These are phyloP conservation scores for Serendipita sp. DNA, from an alignment of 1,284 basidiomycete species.

Conservation along the genomic window DNA sequence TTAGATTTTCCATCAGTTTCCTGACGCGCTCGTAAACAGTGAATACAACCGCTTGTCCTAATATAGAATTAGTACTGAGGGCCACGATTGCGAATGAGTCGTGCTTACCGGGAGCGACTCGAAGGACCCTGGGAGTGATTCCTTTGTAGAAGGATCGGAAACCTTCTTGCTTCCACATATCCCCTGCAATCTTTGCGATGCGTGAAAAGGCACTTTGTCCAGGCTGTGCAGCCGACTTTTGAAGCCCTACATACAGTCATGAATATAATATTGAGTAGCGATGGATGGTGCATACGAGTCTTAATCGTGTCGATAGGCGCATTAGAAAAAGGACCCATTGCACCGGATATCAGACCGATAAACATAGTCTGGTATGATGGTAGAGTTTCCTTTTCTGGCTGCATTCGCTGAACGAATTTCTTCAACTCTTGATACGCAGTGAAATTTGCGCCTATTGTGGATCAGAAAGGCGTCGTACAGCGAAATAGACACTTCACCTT, in stretches of 20 bases:
- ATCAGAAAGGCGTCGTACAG: not conserved
- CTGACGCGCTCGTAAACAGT: slow-evolving; percentile 84
- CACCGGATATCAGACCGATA: slow-evolving; percentile 90
- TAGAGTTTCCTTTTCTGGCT: slow-evolving; percentile 55
- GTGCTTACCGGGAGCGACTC: slow-evolving; percentile 77
- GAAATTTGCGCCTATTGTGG: slow-evolving; percentile 73
- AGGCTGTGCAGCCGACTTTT: slow-evolving; percentile 67
- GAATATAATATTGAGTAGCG: slow-evolving; percentile 2
- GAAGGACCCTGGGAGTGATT: slow-evolving; percentile 89
- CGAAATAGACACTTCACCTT: slow-evolving; percentile 40
- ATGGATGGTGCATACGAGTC: slow-evolving; percentile 47
- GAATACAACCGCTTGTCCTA: slow-evolving; percentile 67
- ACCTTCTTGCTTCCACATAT: slow-evolving; percentile 93
- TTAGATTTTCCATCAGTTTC: slow-evolving; percentile 54
- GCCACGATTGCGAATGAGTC: not conserved
- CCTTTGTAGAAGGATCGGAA: slow-evolving; percentile 87
- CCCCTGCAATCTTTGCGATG: slow-evolving; percentile 65
- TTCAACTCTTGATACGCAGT: slow-evolving; percentile 97
- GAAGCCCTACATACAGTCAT: slow-evolving; percentile 40
- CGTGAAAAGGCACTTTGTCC: slow-evolving; percentile 45
- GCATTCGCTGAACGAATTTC: slow-evolving; percentile 58
- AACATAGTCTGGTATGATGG: slow-evolving; percentile 92
- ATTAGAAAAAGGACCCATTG: slow-evolving; percentile 94
- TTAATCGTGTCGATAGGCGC: slow-evolving; percentile 98
- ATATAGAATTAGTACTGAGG: not conserved